These are phyloP conservation scores for Dipteronia sinensis DNA, from an alignment of 345 rosid species.

Conservation along the genomic window DNA sequence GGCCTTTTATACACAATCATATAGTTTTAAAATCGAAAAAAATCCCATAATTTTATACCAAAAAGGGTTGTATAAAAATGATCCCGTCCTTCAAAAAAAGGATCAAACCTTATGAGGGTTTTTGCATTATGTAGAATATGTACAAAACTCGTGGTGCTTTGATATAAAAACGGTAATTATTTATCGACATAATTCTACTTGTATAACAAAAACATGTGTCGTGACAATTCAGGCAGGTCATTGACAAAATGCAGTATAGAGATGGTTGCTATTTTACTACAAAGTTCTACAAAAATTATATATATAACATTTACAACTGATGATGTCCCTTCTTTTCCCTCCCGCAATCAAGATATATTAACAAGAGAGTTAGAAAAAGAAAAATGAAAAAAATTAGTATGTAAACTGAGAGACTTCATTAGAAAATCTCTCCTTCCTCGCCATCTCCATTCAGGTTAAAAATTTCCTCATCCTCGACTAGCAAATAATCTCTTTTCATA, in stretches of 20 bases:
- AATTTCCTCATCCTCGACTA: constrained; percentile 42
- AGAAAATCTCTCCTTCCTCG: constrained; percentile 84
- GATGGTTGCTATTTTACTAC: not conserved
- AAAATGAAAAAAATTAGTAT: not conserved
- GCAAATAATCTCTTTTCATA: constrained; percentile 47
- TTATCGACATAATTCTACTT: not conserved
- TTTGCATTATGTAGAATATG: too few species aligned
- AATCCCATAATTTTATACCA: too few species aligned
- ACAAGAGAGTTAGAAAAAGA: constrained; percentile 11
- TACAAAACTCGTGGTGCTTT: too few species aligned
- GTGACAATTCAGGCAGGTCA: not conserved
- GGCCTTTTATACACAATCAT: too few species aligned
- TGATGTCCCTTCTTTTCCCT: not conserved
- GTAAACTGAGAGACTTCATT: constrained; percentile 1
- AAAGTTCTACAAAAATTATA: not conserved
- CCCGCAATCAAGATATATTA: constrained; percentile 3
- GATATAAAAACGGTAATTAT: too few species aligned
- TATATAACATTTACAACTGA: constrained; percentile 16
- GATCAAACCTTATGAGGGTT: too few species aligned
- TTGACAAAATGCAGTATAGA: not conserved
- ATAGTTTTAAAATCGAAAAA: too few species aligned
- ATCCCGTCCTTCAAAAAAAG: too few species aligned
- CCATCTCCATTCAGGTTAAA: constrained; percentile 31
- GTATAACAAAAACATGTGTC: not conserved
- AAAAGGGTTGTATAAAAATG: too few species aligned